Percentiles rank a stretch among this genome's conserved stretches.
phyloP scores from a whole-genome alignment of 2,329 filamentous ascomycete species.

The Taxawa tesnikishii region DNA sequence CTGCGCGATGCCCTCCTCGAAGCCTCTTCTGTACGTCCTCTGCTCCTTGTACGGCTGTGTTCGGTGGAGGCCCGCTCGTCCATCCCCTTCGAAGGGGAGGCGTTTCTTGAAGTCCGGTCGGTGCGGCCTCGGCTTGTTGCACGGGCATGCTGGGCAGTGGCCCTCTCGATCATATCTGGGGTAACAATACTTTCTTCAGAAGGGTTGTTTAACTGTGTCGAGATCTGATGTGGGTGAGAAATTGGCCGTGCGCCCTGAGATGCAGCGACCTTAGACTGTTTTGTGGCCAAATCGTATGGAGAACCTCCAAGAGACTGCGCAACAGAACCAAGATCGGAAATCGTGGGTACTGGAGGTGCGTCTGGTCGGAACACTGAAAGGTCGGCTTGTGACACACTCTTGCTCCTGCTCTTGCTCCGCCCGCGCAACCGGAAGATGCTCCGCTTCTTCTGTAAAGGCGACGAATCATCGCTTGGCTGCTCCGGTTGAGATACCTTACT shows the following conservation, averaged over 20 bases:
- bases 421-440: conserved; percentile 9
- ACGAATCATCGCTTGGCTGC: conserved; percentile 1
- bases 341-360: conserved; percentile 10
- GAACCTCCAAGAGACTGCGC: conserved; percentile 27
- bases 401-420: conserved; percentile 15
- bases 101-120: no score
- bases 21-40: conserved; percentile 8
- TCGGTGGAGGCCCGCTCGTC: conserved; percentile 3
- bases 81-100: conserved; percentile 1
- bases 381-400: conserved; percentile 10
- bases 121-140: conserved; percentile 12
- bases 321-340: conserved; percentile 27
- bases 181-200: conserved; percentile 11
- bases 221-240: conserved; percentile 6
- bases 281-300: conserved; percentile 29
- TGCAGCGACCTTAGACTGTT: conserved; percentile 8
- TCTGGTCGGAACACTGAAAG: conserved; percentile 9
- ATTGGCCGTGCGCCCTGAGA: conserved; percentile 3
- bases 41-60: conserved; percentile 4
- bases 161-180: no score
- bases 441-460: conserved; percentile 9
- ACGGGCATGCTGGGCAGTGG: conserved; percentile 13
- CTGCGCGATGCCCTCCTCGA: background rate
- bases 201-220: background rate
- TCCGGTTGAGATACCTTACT: conserved; percentile 1